Base-by-base conservation (phyloP, 306 rosid species). In the Cicer bijugum region DNA sequence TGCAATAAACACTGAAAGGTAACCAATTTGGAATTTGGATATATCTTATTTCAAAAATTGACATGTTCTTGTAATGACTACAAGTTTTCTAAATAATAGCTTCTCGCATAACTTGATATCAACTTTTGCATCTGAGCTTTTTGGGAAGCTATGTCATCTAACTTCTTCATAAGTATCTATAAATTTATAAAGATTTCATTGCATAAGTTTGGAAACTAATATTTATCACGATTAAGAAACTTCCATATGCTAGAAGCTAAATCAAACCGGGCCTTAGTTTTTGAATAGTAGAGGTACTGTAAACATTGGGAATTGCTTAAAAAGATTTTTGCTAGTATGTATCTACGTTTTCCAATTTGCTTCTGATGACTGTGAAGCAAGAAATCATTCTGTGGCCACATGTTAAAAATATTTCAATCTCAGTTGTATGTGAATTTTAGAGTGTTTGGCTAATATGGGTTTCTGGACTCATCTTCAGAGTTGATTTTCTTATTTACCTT, bases 341-440 rank as follows among this genome's bases (percentile, higher is more conserved):
- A 76, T 71, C 73, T 55, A 45, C 2, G n/a, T 59, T 77, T 28
- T 76, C 33, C 60, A 42, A 19, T 71, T 40, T 65, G 71, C 75
- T 76, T 76, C 53, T 76, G 66, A 39, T 55, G 74, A 65, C 46
- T 45, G 17, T 43, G 58, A 67, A 66, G 62, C 67, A 57, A 66
- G 60, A 81, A 40, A 23, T 74, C 78, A 38, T 71, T 75, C 11
- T n/a, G 16, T 35, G 67, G 74, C 33, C 15, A 42, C n/a, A 7
- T 40, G 33, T 74, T 65, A 38, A 35, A 72, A 63, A 16, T 33
- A 7, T n/a, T 73, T 80, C 47, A 14, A 9, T 62, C 66, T 71
- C 65, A 42, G 16, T 69, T 65, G 51, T 59, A 33, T 68, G 74
- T n/a, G 7, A 35, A 44, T 17, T 52, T 43, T 67, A 60, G 69